These are phyloP conservation scores for Gamarada debralockiae DNA, from an alignment of 495 filamentous ascomycete species.

Conservation along the genomic window DNA sequence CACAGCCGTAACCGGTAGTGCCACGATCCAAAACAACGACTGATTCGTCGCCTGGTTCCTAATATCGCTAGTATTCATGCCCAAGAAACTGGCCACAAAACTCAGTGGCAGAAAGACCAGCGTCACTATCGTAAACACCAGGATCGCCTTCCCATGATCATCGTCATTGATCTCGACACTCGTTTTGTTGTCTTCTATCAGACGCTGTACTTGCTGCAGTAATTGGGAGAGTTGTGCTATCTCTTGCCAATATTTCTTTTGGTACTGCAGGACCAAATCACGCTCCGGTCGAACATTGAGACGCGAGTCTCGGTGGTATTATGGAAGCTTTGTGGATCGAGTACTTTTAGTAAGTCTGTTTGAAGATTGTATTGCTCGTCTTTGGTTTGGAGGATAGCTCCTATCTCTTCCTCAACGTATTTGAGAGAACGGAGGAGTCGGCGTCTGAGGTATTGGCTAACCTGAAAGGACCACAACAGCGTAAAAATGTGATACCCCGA, in stretches of 20 bases:
- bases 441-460: background rate
- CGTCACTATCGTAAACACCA: conserved; percentile 32
- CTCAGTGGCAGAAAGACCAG: conserved; percentile 16
- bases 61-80: conserved; percentile 40
- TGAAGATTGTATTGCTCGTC: background rate
- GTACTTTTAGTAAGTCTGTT: background rate
- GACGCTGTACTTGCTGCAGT: background rate
- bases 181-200: background rate
- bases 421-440: background rate
- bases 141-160: conserved; percentile 20
- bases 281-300: background rate
- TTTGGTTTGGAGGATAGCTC: background rate
- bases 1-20: conserved; percentile 11
- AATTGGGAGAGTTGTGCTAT: background rate
- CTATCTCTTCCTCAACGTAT: background rate
- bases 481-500: background rate
- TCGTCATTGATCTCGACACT: background rate
- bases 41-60: conserved; percentile 32
- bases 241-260: background rate
- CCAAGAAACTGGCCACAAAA: conserved; percentile 9
- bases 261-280: background rate
- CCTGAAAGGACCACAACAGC: background rate
- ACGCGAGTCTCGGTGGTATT: background rate
- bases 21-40: conserved; percentile 34
- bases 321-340: background rate